Conservation (phyloP, 345 rosid species). For the Rhodamnia argentea region DNA sequence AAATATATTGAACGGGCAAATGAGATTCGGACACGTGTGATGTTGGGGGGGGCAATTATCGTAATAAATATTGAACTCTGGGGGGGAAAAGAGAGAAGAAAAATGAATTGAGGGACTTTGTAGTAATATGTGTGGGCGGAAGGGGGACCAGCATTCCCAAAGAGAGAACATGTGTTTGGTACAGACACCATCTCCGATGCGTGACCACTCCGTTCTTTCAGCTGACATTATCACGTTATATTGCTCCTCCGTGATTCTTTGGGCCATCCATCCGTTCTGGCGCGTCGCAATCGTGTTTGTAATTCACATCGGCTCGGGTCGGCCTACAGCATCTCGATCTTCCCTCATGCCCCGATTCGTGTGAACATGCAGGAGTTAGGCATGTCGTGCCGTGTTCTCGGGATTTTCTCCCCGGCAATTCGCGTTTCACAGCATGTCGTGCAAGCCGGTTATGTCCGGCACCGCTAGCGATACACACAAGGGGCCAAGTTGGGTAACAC, state of each 20-base stretch:
- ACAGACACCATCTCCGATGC: constrained; percentile 11
- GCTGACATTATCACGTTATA: constrained; percentile 13
- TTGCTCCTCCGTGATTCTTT: neutral
- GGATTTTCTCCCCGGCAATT: neutral
- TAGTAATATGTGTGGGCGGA: neutral
- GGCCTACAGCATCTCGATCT: neutral
- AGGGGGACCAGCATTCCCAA: constrained; percentile 7
- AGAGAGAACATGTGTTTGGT: constrained; percentile 15
- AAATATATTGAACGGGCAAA: neutral
- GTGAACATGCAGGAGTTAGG: neutral
- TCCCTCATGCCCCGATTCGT: neutral
- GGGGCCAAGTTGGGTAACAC: neutral
- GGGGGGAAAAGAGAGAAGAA: neutral
- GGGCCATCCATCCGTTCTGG: neutral
- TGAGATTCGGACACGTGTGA: neutral
- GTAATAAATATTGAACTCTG: neutral
- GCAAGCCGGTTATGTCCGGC: neutral
- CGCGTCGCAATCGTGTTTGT: neutral
- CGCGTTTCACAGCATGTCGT: neutral
- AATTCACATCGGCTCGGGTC: too few relatives aligned
- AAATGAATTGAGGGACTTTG: neutral
- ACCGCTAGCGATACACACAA: neutral
- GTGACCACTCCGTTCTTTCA: constrained; percentile 9
- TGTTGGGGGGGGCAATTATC: neutral
- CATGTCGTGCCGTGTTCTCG: neutral